phyloP scores from a whole-genome alignment of 768 basidiomycete genomes.

The Tylopilus plumbeoviolaceoides region DNA sequence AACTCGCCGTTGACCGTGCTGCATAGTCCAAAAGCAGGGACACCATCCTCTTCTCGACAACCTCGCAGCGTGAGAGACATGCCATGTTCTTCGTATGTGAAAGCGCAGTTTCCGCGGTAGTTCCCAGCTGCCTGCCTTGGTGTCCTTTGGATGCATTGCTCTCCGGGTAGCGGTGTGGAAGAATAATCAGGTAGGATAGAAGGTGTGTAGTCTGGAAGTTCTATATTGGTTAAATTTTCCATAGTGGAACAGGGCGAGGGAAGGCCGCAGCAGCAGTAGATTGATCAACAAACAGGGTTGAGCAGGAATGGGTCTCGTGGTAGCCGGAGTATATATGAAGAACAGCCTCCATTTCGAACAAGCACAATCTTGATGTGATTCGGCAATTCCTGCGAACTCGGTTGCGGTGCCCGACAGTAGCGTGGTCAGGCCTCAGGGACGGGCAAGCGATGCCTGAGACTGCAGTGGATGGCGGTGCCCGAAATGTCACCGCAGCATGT shows the following conservation, averaged over 20 bases:
- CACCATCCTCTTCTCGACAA: conserved; percentile 29
- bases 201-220: conserved; percentile 51
- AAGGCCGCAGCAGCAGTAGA: not conserved
- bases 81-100: conserved; percentile 29
- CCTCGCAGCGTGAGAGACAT: conserved; percentile 30
- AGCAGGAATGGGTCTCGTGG: not conserved
- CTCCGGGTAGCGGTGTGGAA: conserved; percentile 46
- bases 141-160: conserved; percentile 50
- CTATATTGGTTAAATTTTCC: conserved; percentile 10
- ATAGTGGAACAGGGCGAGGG: conserved; percentile 5
- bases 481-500: conserved; percentile 3
- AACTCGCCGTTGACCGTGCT: conserved; percentile 30
- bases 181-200: conserved; percentile 59
- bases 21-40: conserved; percentile 30
- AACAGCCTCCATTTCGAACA: conserved; percentile 7
- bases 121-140: conserved; percentile 17
- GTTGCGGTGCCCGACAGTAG: conserved; percentile 7
- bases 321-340: conserved; percentile 19
- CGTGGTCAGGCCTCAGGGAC: conserved; percentile 14
- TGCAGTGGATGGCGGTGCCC: conserved; percentile 5
- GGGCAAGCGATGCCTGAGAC: conserved; percentile 12
- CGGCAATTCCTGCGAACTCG: not conserved
- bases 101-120: conserved; percentile 19
- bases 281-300: not conserved
- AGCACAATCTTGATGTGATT: conserved; percentile 4